Evolutionary conservation across 192 early-diverging fungal genomes (phyloP).

Genomic region (Rhizophagus sp.): DNA sequence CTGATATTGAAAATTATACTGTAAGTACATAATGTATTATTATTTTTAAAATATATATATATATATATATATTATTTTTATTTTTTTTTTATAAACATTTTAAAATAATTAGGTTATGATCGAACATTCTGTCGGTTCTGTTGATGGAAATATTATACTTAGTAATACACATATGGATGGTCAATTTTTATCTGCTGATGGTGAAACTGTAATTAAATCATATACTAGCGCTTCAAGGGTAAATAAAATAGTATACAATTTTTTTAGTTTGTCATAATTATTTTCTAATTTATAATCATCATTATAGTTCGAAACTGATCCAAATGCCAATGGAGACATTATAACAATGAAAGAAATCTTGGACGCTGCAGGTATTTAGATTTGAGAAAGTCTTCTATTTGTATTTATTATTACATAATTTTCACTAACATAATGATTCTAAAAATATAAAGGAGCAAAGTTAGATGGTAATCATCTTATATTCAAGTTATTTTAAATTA

Average conservation of each 20-base stretch:
- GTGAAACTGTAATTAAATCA: conserved; percentile 28
- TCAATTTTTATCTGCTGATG: conserved; percentile 22
- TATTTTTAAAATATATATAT: too few species aligned
- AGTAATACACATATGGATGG: conserved; percentile 41
- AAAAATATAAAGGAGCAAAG: neutral
- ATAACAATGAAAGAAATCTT: conserved; percentile 41
- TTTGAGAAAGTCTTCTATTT: neutral
- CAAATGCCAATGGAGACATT: conserved; percentile 35
- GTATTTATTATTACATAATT: neutral
- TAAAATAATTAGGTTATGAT: conserved; percentile 35
- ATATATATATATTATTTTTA: too few species aligned
- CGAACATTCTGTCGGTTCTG: conserved; percentile 41
- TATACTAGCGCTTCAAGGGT: conserved; percentile 31
- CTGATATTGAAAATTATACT: conserved; percentile 44
- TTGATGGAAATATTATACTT: conserved; percentile 34
- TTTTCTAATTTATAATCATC: neutral
- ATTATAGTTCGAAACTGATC: neutral
- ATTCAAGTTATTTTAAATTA: too few species aligned
- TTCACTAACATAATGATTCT: too few species aligned
- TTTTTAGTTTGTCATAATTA: too few species aligned
- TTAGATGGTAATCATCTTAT: neutral
- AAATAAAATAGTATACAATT: neutral
- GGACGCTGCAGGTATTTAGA: conserved; percentile 33
- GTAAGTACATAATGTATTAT: neutral
- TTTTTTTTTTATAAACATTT: too few species aligned